A percentile compares a stretch with the other conserved stretches of the same genome.
Conservation (phyloP, 495 filamentous ascomycete species). For the Parathielavia appendiculata region DNA sequence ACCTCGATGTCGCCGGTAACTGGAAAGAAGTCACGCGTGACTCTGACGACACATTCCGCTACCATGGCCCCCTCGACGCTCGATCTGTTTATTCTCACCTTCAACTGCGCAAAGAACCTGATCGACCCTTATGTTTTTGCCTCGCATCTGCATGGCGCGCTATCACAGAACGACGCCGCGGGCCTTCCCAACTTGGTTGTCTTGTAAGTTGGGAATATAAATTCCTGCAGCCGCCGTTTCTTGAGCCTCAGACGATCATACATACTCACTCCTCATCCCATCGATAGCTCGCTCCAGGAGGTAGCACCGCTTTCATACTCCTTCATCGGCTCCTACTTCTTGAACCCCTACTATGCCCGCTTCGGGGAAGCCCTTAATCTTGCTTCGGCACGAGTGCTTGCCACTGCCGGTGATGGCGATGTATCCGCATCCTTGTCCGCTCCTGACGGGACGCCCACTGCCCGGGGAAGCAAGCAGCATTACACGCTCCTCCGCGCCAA, state of each 20-base stretch:
- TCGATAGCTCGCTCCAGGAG: constrained; percentile 70
- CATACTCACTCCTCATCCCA: neutral
- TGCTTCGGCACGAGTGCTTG: constrained; percentile 44
- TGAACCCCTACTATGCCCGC: constrained; percentile 68
- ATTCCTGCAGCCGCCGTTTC: no score
- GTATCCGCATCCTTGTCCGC: neutral
- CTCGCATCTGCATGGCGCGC: constrained; percentile 63
- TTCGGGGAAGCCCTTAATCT: constrained; percentile 64
- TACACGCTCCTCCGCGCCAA: constrained; percentile 51
- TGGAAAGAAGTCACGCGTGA: constrained; percentile 1
- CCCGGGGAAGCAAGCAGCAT: constrained; percentile 13
- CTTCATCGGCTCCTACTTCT: constrained; percentile 78
- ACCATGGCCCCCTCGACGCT: constrained; percentile 34
- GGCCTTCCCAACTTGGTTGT: constrained; percentile 63
- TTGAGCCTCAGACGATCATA: neutral
- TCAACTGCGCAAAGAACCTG: constrained; percentile 74
- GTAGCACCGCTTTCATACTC: constrained; percentile 76
- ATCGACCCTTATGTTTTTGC: constrained; percentile 63
- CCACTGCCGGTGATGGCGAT: constrained; percentile 16
- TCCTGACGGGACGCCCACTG: neutral
- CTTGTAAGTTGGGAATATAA: constrained; percentile 36
- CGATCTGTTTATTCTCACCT: constrained; percentile 73
- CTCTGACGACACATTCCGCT: neutral
- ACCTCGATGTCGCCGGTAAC: neutral
- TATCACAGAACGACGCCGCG: constrained; percentile 48